Conservation (phyloP, 2,329 filamentous ascomycete species). For the Trichophyton schoenleinii region DNA sequence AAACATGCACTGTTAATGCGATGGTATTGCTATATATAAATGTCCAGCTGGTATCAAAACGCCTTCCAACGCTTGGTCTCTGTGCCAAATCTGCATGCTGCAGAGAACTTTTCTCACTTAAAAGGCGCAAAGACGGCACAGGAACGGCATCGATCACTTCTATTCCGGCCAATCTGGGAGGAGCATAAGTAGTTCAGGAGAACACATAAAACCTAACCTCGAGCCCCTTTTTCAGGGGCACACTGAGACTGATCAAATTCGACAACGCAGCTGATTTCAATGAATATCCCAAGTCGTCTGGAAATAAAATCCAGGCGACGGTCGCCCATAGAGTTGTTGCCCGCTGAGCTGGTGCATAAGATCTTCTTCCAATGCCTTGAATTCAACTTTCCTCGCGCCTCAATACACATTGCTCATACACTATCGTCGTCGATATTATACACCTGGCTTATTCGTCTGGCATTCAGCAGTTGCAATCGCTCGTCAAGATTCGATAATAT, state of each 20-base stretch:
- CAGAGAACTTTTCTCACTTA: neutral
- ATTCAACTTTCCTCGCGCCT: slow-evolving; percentile 35
- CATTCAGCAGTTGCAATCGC: slow-evolving; percentile 29
- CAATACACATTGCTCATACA: slow-evolving; percentile 27
- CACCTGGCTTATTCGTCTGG: slow-evolving; percentile 32
- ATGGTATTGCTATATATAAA: neutral
- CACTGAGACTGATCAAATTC: neutral
- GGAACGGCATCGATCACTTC: neutral
- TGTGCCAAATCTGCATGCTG: neutral
- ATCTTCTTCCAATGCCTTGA: slow-evolving; percentile 42
- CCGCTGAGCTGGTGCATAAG: slow-evolving; percentile 27
- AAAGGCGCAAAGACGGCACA: neutral
- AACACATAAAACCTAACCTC: too few species aligned
- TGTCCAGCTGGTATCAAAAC: neutral
- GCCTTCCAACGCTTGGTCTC: neutral
- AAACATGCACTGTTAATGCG: neutral
- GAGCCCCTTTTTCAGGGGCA: too few species aligned
- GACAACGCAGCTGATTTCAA: neutral
- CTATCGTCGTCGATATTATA: slow-evolving; percentile 33
- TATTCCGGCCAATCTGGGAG: neutral
- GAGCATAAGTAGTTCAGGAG: neutral
- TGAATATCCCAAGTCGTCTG: neutral
- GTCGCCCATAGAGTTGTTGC: slow-evolving; percentile 12
- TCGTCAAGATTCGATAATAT: slow-evolving; percentile 20
- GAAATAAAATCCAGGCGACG: neutral